Evolutionary conservation across 805 yeast species (phyloP), one percentile per base, ranked within the genome.

Genomic region (Ogataea wickerhamii): DNA sequence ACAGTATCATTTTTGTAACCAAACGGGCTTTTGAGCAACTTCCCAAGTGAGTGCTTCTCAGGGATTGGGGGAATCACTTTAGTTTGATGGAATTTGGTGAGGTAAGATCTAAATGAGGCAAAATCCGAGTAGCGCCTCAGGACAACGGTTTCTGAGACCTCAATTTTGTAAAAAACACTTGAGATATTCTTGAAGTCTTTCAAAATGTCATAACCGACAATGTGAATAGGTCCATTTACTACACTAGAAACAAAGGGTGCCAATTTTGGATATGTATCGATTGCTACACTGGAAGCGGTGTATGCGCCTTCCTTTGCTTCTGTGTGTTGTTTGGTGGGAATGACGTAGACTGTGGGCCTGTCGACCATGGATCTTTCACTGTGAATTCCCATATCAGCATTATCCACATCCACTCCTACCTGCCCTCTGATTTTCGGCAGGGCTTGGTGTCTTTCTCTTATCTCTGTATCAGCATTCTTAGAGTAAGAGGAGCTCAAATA

Each of bases 31-130:
- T 48, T 48, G 14, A 64, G 41, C 14, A 61, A 44, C 27, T 53
- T 45, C 30, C 74, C 61, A 12, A 76, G 47, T 2, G 80, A 70
- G 45, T 84, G 93, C 53, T 84, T 85, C 56, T 82, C 84, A 0
- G 98, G 98, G n/a, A 93, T 87, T 1, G 97, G 96, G 3, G 99
- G 98, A 7, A 93, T 78, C 8, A 93, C 75, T n/a, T 85, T 63
- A 4, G 94, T 78, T 4, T 98, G 98, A 51, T 83, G 82, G 37
- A 89, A 68, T 47, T 80, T 77, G 2, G 78, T 66, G 23, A 93
- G 65, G 4, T 80, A 74, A 20, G 77, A 79, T 40, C 96, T 70
- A 25, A 93, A 69, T 27, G 89, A 79, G 50, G 81, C 94, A 55
- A 93, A 93, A 60, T 93, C 99, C 6, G 95, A 82, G 58, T 93